These are phyloP conservation scores for Micromonas pusilla DNA, from an alignment of 139 green algal species.

Conservation along the genomic window DNA sequence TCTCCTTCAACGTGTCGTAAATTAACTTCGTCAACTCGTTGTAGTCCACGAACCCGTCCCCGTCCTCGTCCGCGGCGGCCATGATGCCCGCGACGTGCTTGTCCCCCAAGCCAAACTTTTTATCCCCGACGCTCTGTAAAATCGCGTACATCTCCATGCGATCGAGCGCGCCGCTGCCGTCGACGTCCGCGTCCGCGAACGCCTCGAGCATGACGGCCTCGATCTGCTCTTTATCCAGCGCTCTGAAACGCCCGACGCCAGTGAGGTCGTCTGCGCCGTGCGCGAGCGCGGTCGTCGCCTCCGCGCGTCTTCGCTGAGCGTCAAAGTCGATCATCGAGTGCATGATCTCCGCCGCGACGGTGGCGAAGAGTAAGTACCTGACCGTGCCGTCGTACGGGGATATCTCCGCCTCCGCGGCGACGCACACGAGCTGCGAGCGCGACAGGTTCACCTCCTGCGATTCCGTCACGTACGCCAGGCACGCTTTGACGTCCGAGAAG, in stretches of 20 bases:
- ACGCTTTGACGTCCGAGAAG: conserved; percentile 4
- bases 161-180: conserved; percentile 49
- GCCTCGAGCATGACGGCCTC: conserved; percentile 20
- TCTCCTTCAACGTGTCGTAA: conserved; percentile 47
- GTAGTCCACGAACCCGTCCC: conserved; percentile 51
- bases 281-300: conserved; percentile 8
- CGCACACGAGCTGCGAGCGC: conserved; percentile 21
- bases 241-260: conserved; percentile 14
- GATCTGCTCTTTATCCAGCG: conserved; percentile 21
- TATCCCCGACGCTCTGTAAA: conserved; percentile 27
- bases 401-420: conserved; percentile 19
- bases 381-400: conserved; percentile 12
- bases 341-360: conserved; percentile 10
- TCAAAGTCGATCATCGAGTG: conserved; percentile 27
- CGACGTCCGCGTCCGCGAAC: conserved; percentile 50
- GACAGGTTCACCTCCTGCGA: conserved; percentile 27
- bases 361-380: conserved; percentile 27
- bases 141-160: conserved; percentile 41
- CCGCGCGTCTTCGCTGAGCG: conserved; percentile 2
- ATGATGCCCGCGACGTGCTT: conserved; percentile 34
- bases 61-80: conserved; percentile 44
- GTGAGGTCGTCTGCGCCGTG: not conserved
- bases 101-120: conserved; percentile 25
- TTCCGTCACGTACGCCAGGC: conserved; percentile 21
- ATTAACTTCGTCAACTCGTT: conserved; percentile 56